A percentile compares a stretch with the other conserved stretches of the same genome.
Conservation (phyloP, 2,329 filamentous ascomycete genomes). For the Trichocomaceae sp. region DNA sequence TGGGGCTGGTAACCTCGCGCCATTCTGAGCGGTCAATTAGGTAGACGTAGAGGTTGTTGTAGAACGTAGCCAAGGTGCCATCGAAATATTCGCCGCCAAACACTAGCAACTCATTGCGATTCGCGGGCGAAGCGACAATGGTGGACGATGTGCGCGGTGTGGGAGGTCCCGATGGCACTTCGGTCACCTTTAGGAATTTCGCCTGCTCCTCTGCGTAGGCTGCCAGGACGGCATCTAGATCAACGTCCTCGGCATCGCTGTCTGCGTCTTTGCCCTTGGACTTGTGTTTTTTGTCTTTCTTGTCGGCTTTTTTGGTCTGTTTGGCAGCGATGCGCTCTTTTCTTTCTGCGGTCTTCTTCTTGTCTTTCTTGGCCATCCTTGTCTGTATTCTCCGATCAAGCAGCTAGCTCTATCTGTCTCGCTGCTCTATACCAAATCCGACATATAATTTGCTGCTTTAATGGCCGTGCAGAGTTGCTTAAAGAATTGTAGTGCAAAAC, state of each 20-base stretch:
- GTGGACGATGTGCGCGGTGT: conserved; percentile 72
- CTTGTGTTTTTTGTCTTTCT: conserved; percentile 74
- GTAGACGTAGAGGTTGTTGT: conserved; percentile 61
- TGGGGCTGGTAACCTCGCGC: conserved; percentile 83
- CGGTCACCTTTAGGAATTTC: conserved; percentile 87
- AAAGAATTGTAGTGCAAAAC: background rate
- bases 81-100: conserved; percentile 97
- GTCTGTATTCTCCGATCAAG: background rate
- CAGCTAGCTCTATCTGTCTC: no score
- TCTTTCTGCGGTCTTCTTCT: conserved; percentile 52
- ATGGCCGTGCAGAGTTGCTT: background rate
- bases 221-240: conserved; percentile 86
- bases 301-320: conserved; percentile 72
- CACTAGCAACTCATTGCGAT: conserved; percentile 78
- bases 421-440: no score
- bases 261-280: conserved; percentile 61
- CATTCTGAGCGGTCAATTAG: conserved; percentile 82
- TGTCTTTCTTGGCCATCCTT: conserved; percentile 47
- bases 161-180: conserved; percentile 66
- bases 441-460: no score
- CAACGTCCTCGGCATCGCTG: conserved; percentile 85
- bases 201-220: conserved; percentile 92
- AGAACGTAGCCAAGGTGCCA: conserved; percentile 70
- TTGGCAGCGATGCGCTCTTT: conserved; percentile 59
- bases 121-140: conserved; percentile 75